Base-by-base conservation (phyloP, 1,139 yeast species). In the Suhomyces maxii region DNA sequence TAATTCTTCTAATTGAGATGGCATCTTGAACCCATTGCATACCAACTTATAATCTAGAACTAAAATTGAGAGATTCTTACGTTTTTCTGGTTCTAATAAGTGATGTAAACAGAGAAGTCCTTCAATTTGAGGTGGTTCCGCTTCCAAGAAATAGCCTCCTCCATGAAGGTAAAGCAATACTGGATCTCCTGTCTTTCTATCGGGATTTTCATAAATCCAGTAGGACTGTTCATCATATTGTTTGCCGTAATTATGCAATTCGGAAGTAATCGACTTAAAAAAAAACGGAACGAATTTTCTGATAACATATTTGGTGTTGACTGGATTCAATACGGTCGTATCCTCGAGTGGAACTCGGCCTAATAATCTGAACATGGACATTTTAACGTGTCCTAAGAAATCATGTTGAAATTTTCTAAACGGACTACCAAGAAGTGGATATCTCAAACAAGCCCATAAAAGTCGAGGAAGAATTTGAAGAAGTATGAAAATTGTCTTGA, bases 121-220 rank as follows among this genome's bases (percentile, higher is more conserved):
- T 46, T 66, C 66, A 31, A 73, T 34, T 48, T 74, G 79, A 36
- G 60, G 57, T 0, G 68, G 67, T 43, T 59, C 57, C 0, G 75
- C 65, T 47, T 73, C 68, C 34, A 71, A 46, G 45, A 63, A 71
- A 52, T 64, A 74, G 2, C 79, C 79, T 3, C 80, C 80, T 13
- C 80, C 79, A 50, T 75, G 79, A 11, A 60, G 51, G 49, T 63
- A 74, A 26, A 74, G 56, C 23, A 75, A 55, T 12, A 75, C 56
- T 0, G 78, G 78, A 48, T 73, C 77, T 6, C 49, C 41, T 0
- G 56, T 49, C 12, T 61, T 53, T 30, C 68, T 55, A 33, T 60
- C 53, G 2, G 61, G 60, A 39, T 62, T 64, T 49, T 69, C 68
- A 4, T 61, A 69, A 10, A 74, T 42, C 79, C 79, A 75, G 39